Evolutionary conservation across 169 alveolate species (phyloP).

Genomic region (Eimeria necatrix): DNA sequence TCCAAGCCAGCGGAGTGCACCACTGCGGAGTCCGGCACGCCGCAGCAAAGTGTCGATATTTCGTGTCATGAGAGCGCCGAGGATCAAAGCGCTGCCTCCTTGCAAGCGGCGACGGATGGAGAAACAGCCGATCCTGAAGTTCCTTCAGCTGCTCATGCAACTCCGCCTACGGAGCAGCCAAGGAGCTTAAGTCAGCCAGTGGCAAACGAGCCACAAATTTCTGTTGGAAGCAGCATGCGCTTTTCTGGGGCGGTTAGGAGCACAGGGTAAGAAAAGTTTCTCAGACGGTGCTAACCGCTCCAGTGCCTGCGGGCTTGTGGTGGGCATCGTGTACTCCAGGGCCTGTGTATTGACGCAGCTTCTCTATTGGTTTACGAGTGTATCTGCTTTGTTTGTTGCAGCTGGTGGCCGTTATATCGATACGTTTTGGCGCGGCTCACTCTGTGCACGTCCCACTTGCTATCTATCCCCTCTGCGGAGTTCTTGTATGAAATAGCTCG

Average conservation of each 20-base stretch:
- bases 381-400: not conserved
- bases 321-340: too few species aligned
- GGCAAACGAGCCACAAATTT: conserved; percentile 32
- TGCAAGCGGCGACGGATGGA: not conserved
- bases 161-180: conserved; percentile 22
- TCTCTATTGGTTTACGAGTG: not conserved
- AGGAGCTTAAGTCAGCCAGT: conserved; percentile 9
- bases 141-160: not conserved
- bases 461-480: conserved; percentile 70
- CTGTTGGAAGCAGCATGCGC: conserved; percentile 62
- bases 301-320: too few species aligned
- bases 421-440: conserved; percentile 80
- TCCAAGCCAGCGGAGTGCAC: conserved; percentile 8
- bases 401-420: conserved; percentile 80
- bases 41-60: not conserved
- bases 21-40: not conserved
- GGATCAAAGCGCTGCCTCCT: not conserved
- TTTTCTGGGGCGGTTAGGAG: conserved; percentile 17
- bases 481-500: conserved; percentile 69
- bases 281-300: too few species aligned
- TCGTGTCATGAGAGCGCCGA: not conserved
- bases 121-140: not conserved
- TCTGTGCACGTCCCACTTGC: conserved; percentile 58
- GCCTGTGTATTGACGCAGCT: not conserved
- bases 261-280: conserved; percentile 43